Percentiles rank a stretch among this genome's conserved stretches.
Conservation (phyloP, 202 grass and related monocot genomes). For the Setaria viridis region DNA sequence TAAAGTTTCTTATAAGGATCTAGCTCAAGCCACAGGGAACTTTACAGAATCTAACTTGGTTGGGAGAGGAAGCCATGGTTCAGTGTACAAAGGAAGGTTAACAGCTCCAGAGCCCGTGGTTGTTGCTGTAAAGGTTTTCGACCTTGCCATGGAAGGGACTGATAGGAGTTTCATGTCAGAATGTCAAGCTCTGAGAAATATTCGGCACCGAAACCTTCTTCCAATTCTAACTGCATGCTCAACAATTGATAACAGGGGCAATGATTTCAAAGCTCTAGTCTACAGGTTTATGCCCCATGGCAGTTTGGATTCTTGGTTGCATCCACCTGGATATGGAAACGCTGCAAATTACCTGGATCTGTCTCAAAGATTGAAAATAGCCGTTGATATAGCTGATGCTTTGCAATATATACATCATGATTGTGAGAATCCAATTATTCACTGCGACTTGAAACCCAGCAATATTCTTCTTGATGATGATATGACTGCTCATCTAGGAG, state of each 20-base stretch:
- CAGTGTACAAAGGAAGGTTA: conserved; percentile 20
- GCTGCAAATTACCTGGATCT: neutral
- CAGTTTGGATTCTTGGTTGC: conserved; percentile 59
- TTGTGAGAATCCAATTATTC: neutral
- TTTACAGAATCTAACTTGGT: no score
- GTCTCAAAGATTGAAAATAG: conserved; percentile 1
- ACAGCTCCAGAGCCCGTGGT: no score
- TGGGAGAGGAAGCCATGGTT: neutral
- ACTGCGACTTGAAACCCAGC: neutral
- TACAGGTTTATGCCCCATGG: conserved; percentile 34
- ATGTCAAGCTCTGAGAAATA: no score
- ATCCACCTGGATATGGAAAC: conserved; percentile 17
- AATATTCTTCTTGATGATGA: neutral
- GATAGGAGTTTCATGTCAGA: no score
- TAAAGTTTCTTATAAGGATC: no score
- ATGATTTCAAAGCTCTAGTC: no score
- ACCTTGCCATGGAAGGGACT: no score
- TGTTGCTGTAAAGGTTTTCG: no score
- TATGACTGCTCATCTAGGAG: neutral
- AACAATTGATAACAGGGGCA: no score
- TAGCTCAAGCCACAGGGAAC: no score
- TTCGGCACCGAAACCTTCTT: conserved; percentile 55
- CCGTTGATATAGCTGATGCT: neutral
- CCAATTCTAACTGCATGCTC: no score
- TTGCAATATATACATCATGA: conserved; percentile 9